A percentile compares a stretch with the other conserved stretches of the same genome.
phyloP scores from a whole-genome alignment of 2,329 filamentous ascomycete species.

The Pyrenophora graminea region DNA sequence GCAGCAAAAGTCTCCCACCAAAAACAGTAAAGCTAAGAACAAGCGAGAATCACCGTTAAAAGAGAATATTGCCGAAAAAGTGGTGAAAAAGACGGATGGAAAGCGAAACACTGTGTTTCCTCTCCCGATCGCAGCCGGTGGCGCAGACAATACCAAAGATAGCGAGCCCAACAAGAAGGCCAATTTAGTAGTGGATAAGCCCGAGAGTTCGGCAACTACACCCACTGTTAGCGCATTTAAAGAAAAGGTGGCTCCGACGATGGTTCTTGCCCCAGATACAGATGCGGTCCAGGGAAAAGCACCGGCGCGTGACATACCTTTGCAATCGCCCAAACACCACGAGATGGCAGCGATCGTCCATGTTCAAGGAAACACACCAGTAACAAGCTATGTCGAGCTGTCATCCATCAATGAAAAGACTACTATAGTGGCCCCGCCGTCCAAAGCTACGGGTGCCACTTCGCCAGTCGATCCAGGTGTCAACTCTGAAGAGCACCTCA shows the following conservation, averaged over 20 bases:
- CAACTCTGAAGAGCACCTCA: not conserved
- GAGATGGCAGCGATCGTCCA: not conserved
- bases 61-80: not conserved
- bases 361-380: not conserved
- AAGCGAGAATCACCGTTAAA: not conserved
- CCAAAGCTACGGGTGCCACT: no score
- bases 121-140: not conserved
- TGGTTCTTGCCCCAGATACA: not conserved
- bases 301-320: not conserved
- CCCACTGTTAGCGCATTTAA: not conserved
- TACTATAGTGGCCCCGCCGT: no score
- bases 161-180: not conserved
- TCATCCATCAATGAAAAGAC: not conserved
- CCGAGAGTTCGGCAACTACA: not conserved
- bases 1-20: slow-evolving; percentile 14
- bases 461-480: no score
- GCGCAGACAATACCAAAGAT: not conserved
- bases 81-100: not conserved
- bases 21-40: slow-evolving; percentile 7
- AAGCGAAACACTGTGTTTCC: not conserved
- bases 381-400: not conserved
- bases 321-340: not conserved
- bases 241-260: not conserved
- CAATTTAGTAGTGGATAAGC: not conserved
- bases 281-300: not conserved